phyloP scores from a whole-genome alignment of 768 basidiomycete species.

The Trametes elegans region DNA sequence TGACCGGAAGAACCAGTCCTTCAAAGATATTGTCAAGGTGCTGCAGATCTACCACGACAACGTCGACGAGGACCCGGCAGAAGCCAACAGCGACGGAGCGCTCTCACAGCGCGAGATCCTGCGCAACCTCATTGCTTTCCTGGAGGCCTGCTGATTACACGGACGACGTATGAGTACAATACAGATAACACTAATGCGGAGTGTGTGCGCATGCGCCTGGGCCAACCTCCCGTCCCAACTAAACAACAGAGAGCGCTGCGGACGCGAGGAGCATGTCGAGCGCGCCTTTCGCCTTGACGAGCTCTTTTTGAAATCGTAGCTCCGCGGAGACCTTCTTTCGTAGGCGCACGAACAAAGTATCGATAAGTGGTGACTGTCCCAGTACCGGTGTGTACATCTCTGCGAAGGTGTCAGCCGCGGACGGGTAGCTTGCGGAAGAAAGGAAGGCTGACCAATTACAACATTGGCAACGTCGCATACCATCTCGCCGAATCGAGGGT shows the following conservation, averaged over 20 bases:
- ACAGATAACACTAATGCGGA: slow-evolving; percentile 10
- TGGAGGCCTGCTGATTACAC: slow-evolving; percentile 40
- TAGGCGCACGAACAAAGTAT: slow-evolving; percentile 77
- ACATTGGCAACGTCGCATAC: slow-evolving; percentile 78
- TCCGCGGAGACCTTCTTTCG: slow-evolving; percentile 85
- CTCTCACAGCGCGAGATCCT: slow-evolving; percentile 68
- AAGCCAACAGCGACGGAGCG: slow-evolving; percentile 36
- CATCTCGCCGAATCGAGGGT: slow-evolving; percentile 91
- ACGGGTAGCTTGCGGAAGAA: neutral
- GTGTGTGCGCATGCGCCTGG: neutral
- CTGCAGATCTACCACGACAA: slow-evolving; percentile 73
- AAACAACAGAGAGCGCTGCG: slow-evolving; percentile 34
- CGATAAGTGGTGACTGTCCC: slow-evolving; percentile 93
- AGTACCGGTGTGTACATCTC: slow-evolving; percentile 91
- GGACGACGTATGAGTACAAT: slow-evolving; percentile 12
- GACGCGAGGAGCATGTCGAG: slow-evolving; percentile 87
- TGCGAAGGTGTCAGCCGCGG: slow-evolving; percentile 32
- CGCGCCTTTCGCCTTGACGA: slow-evolving; percentile 80
- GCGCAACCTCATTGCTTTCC: slow-evolving; percentile 61
- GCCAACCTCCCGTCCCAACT: neutral
- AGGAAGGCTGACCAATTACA: slow-evolving; percentile 67
- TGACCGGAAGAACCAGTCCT: slow-evolving; percentile 63
- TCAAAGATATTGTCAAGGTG: slow-evolving; percentile 69
- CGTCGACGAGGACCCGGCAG: slow-evolving; percentile 52
- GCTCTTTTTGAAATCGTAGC: slow-evolving; percentile 83